These are phyloP conservation scores for Lophiotrema nucula DNA, from an alignment of 495 filamentous ascomycete genomes.

Conservation along the genomic window DNA sequence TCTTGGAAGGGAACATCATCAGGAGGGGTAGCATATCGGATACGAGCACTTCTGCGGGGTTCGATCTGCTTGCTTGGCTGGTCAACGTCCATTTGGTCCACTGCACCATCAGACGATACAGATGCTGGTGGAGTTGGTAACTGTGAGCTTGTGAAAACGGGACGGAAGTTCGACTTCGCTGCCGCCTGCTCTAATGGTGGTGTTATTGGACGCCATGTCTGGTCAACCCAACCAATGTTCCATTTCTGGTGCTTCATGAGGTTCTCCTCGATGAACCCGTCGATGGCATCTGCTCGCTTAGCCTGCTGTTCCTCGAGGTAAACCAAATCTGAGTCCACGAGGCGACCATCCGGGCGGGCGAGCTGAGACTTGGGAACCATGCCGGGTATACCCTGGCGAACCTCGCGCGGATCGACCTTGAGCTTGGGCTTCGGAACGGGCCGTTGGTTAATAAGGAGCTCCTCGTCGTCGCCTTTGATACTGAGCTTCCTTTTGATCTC, in stretches of 20 bases:
- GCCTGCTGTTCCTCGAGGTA: slow-evolving; percentile 70
- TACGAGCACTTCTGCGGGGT: slow-evolving; percentile 15
- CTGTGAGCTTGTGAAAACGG: slow-evolving; percentile 72
- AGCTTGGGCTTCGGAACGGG: slow-evolving; percentile 49
- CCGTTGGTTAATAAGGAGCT: slow-evolving; percentile 85
- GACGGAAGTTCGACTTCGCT: slow-evolving; percentile 65
- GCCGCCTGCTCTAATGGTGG: slow-evolving; percentile 62
- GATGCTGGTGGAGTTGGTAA: slow-evolving; percentile 84
- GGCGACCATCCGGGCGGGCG: slow-evolving; percentile 65
- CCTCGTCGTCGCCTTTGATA: slow-evolving; percentile 91
- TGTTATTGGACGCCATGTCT: slow-evolving; percentile 76
- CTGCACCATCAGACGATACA: slow-evolving; percentile 50
- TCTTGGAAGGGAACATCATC: slow-evolving; percentile 24
- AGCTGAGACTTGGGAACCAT: slow-evolving; percentile 27
- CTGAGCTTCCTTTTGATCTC: slow-evolving; percentile 82
- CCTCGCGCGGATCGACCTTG: slow-evolving; percentile 55
- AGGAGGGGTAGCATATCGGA: slow-evolving; percentile 30
- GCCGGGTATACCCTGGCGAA: slow-evolving; percentile 43
- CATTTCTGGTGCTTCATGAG: slow-evolving; percentile 79
- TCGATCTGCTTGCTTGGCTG: slow-evolving; percentile 18
- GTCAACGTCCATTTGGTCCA: slow-evolving; percentile 30
- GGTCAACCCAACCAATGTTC: slow-evolving; percentile 81
- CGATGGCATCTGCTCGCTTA: slow-evolving; percentile 78
- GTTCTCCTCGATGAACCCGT: slow-evolving; percentile 74
- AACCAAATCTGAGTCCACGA: slow-evolving; percentile 72